These are phyloP conservation scores for Pythium scleroteichum DNA, from an alignment of 352 stramenopile genomes.

Conservation along the genomic window DNA sequence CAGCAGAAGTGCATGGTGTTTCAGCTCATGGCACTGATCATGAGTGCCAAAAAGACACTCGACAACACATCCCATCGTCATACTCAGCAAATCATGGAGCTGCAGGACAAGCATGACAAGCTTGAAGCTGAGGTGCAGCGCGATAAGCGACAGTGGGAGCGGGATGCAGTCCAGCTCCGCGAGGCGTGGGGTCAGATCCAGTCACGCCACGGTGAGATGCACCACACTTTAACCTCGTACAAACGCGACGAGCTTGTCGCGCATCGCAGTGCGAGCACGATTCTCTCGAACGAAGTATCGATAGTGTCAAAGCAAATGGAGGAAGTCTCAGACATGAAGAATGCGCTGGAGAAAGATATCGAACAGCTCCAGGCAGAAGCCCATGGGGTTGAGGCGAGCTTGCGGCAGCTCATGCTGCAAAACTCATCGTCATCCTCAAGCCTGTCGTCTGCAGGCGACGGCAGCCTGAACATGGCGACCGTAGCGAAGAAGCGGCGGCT, in stretches of 20 bases:
- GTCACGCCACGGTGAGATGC: conserved; percentile 56
- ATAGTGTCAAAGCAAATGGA: conserved; percentile 78
- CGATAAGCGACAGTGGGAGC: conserved; percentile 37
- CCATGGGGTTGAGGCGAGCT: conserved; percentile 47
- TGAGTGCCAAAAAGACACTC: conserved; percentile 40
- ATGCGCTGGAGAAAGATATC: conserved; percentile 53
- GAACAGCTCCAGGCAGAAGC: conserved; percentile 60
- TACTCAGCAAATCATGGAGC: conserved; percentile 22
- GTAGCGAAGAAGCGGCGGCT: conserved; percentile 78
- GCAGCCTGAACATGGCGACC: conserved; percentile 56
- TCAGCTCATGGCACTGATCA: conserved; percentile 47
- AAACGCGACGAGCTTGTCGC: conserved; percentile 78
- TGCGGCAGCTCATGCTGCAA: conserved; percentile 68
- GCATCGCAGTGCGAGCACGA: conserved; percentile 65
- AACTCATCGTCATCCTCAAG: conserved; percentile 24
- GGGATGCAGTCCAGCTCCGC: conserved; percentile 32
- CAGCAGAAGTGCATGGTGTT: conserved; percentile 62
- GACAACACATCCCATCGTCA: conserved; percentile 22
- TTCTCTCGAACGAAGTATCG: conserved; percentile 73
- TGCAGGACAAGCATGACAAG: conserved; percentile 23
- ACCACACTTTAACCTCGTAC: conserved; percentile 76
- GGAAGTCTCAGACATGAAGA: conserved; percentile 69
- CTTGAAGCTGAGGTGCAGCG: conserved; percentile 29
- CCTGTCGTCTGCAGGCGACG: conserved; percentile 14
- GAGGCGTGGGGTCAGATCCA: conserved; percentile 40